A percentile compares a stretch with the other conserved stretches of the same genome.
phyloP scores from a whole-genome alignment of 2,329 filamentous ascomycete species.

The Ascosphaera aggregata region DNA sequence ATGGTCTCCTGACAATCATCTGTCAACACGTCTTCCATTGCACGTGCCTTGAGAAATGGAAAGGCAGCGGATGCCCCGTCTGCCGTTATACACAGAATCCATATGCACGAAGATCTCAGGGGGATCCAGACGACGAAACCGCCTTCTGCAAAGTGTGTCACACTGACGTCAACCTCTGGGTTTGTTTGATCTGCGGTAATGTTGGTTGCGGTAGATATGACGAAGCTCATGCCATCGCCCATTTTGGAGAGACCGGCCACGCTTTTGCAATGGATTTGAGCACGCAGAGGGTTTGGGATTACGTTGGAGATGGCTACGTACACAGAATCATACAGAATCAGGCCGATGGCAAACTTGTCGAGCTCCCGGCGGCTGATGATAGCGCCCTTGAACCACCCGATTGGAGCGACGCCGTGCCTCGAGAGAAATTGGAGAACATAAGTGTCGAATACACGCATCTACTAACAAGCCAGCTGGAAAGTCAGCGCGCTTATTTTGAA shows the following conservation, averaged over 20 bases:
- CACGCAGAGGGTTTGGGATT: slow-evolving; percentile 96
- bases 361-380: slow-evolving; percentile 43
- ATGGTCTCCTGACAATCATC: slow-evolving; percentile 79
- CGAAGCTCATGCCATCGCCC: slow-evolving; percentile 73
- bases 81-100: slow-evolving; percentile 67
- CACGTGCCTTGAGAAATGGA: slow-evolving; percentile 89
- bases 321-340: slow-evolving; percentile 89
- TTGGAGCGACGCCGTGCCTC: slow-evolving; percentile 22
- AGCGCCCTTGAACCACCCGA: slow-evolving; percentile 20
- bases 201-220: slow-evolving; percentile 92
- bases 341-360: slow-evolving; percentile 74
- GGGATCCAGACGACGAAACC: slow-evolving; percentile 30
- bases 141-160: slow-evolving; percentile 57
- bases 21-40: slow-evolving; percentile 98
- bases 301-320: slow-evolving; percentile 85
- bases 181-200: slow-evolving; percentile 80
- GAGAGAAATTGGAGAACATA: slow-evolving; percentile 50
- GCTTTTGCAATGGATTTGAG: slow-evolving; percentile 81
- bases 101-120: slow-evolving; percentile 21
- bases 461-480: slow-evolving; percentile 77
- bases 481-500: slow-evolving; percentile 82
- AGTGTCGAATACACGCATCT: slow-evolving; percentile 88
- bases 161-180: slow-evolving; percentile 66
- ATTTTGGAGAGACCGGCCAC: slow-evolving; percentile 77
- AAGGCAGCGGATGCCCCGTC: slow-evolving; percentile 77